Percentiles rank a stretch among this genome's conserved stretches.
These are phyloP conservation scores for Arthrobotrys megalospora DNA, from an alignment of 2,329 filamentous ascomycete species.

Conservation along the genomic window DNA sequence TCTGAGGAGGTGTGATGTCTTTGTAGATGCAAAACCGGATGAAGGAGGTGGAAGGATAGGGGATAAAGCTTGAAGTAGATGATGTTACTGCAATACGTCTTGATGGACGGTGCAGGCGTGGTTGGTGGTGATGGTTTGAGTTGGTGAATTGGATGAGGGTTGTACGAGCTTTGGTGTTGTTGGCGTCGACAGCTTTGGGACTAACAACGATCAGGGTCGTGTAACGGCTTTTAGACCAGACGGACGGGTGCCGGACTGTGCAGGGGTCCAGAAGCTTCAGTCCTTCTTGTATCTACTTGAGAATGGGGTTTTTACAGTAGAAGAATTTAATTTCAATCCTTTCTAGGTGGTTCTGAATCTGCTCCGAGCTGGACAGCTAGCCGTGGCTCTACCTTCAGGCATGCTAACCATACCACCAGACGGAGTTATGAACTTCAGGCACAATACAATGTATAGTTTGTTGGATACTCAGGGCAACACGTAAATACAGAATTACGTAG, in stretches of 20 bases:
- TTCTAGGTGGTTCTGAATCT: too few relatives aligned
- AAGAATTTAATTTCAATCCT: too few relatives aligned
- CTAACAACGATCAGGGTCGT: neutral
- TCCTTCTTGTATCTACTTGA: too few relatives aligned
- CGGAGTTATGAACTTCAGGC: constrained; percentile 16
- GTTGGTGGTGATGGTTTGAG: neutral
- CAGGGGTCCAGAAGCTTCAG: neutral
- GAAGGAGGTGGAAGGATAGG: neutral
- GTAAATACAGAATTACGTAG: neutral
- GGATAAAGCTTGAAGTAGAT: neutral
- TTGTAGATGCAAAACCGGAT: neutral
- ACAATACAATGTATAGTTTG: constrained; percentile 10
- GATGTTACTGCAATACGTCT: neutral
- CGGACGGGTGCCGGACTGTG: neutral
- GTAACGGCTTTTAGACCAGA: neutral
- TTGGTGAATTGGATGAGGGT: constrained; percentile 10
- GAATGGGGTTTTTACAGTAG: too few relatives aligned
- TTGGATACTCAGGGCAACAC: constrained; percentile 1
- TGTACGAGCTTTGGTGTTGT: constrained; percentile 11
- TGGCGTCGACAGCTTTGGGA: neutral
- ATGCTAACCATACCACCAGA: too few relatives aligned
- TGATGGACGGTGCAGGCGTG: neutral
- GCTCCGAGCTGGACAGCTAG: too few relatives aligned
- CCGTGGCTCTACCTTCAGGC: too few relatives aligned
- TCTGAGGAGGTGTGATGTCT: neutral